Conservation (phyloP, 1,284 basidiomycete genomes). For the Porogramme epimiltina region DNA sequence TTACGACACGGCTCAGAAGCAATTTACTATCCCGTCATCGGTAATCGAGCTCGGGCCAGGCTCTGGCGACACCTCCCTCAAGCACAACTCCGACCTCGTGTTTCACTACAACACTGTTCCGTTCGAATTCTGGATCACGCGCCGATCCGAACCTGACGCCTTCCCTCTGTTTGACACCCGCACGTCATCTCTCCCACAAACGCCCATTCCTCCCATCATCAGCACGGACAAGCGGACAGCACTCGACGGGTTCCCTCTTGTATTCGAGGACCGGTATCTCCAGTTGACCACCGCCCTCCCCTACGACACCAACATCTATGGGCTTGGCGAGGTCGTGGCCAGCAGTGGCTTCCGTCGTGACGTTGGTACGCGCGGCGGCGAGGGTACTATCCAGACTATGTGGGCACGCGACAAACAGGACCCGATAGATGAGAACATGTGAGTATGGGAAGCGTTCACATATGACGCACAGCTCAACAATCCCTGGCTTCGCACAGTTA, state of each 20-base stretch:
- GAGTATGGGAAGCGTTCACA: constrained; percentile 21
- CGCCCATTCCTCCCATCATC: constrained; percentile 53
- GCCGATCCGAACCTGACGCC: constrained; percentile 56
- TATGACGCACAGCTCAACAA: not conserved
- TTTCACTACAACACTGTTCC: constrained; percentile 71
- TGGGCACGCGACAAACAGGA: constrained; percentile 67
- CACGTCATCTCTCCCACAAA: constrained; percentile 51
- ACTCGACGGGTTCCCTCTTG: constrained; percentile 60
- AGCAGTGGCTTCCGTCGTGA: constrained; percentile 71
- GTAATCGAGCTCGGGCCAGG: constrained; percentile 53
- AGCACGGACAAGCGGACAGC: constrained; percentile 49
- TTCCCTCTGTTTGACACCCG: constrained; percentile 78
- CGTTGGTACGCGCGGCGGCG: constrained; percentile 50
- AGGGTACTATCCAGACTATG: constrained; percentile 68
- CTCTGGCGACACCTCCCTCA: constrained; percentile 24
- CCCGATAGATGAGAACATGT: constrained; percentile 64
- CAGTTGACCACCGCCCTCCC: constrained; percentile 70
- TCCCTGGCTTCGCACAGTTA: constrained; percentile 56
- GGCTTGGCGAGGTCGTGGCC: constrained; percentile 74
- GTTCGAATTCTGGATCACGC: constrained; percentile 81
- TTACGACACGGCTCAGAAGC: constrained; percentile 55
- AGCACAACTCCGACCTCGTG: constrained; percentile 53
- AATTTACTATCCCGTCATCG: constrained; percentile 69
- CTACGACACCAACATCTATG: constrained; percentile 72
- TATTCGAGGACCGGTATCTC: constrained; percentile 78